Evolutionary conservation across 805 yeast species (phyloP).

Genomic region (Myxozyma neotropica): DNA sequence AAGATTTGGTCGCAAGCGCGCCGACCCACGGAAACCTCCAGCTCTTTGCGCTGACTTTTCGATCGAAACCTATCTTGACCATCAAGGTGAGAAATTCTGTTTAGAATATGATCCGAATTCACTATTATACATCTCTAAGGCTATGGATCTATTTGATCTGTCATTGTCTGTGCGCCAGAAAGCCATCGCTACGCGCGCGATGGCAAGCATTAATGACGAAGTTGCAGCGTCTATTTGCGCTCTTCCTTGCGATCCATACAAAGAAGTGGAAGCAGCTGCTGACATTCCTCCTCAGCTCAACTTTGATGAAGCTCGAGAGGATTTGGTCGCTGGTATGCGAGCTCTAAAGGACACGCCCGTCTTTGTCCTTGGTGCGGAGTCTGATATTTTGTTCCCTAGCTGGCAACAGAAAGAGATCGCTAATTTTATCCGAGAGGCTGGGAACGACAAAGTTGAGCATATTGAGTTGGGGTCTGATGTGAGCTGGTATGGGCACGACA

Average conservation of each 20-base stretch:
- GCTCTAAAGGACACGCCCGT: conserved; percentile 65
- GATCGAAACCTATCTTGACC: conserved; percentile 90
- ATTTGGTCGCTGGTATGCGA: conserved; percentile 65
- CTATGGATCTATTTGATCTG: conserved; percentile 91
- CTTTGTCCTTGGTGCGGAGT: conserved; percentile 86
- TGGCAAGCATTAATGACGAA: neutral
- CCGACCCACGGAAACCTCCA: conserved; percentile 76
- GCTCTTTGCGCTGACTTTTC: conserved; percentile 91
- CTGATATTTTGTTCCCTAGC: conserved; percentile 87
- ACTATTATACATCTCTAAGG: conserved; percentile 81
- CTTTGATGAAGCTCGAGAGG: conserved; percentile 43
- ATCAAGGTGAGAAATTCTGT: conserved; percentile 92
- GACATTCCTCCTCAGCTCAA: conserved; percentile 19
- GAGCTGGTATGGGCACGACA: conserved; percentile 88
- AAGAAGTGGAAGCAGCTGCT: conserved; percentile 42
- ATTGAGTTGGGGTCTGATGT: conserved; percentile 75
- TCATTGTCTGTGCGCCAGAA: conserved; percentile 24
- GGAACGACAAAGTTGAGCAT: conserved; percentile 53
- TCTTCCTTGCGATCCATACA: conserved; percentile 27
- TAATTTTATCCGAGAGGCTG: conserved; percentile 52
- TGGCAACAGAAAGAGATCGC: conserved; percentile 92
- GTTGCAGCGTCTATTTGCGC: conserved; percentile 15
- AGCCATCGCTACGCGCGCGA: conserved; percentile 20
- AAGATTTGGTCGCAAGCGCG: conserved; percentile 84
- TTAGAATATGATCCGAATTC: conserved; percentile 90